Evolutionary conservation across 768 basidiomycete genomes (phyloP), one percentile per base, ranked within the genome.

Genomic region (Calocybe indica): DNA sequence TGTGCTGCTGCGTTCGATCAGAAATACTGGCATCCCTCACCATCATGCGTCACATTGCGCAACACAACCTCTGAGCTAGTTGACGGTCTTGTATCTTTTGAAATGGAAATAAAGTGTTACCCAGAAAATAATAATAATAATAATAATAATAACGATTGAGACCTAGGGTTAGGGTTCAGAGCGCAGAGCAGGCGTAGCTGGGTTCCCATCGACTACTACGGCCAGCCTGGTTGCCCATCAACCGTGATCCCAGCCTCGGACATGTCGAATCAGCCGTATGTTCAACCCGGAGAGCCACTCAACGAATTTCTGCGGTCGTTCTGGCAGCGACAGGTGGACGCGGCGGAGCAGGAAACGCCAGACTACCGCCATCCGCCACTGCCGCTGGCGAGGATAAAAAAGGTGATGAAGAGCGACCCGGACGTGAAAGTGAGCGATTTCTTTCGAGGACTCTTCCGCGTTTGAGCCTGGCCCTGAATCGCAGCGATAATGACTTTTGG

Each of bases 391-490:
- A 74, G 96, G 62, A 96, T 98, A 59, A 98, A 97, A 75, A 98
- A 97, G 65, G 95, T 97, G 48, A 96, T 97, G 91, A 97, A 98
- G 75, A 94, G 88, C 64, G 92, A 93, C 69, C 90, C 92, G 3
- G 92, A 94, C 57, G 92, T 97, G 53, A 93, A 93, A 80, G 92
- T 95, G 62, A 60, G 42, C 28, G 14, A 14, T 14, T 11, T 14
- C 11, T 37, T 9, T 30, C 22, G 22, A 7, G 81, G 61, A 39
- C 45, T 37, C 37, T 52, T 45, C 48, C 14, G 7, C 47, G 37
- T 44, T 49, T 56, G 29, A 42, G 32, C 32, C 29, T 40, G 13
- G 45, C 28, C 48, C 41, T 41, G 48, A 45, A 12, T 5, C n/a
- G 22, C 37, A 50, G 43, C 8, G 44, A 22, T 22, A 22, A 22